A percentile compares a stretch with the other conserved stretches of the same genome.
Conservation (phyloP, 202 grass and related monocot genomes). For the Dendrocalamus latiflorus region DNA sequence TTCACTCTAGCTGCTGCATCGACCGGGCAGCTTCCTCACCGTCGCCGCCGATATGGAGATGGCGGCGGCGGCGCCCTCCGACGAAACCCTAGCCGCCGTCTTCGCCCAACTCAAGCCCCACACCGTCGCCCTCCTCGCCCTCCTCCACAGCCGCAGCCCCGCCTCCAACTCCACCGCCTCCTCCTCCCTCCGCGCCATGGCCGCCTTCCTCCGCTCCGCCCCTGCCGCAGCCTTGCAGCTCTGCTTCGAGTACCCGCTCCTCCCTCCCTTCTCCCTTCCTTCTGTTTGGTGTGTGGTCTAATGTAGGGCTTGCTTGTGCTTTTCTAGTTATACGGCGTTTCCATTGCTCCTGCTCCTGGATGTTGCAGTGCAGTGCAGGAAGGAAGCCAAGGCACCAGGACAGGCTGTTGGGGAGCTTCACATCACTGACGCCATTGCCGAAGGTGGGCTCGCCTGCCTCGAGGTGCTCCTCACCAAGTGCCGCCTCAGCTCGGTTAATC, state of each 20-base stretch:
- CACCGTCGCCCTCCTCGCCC: slow-evolving; percentile 56
- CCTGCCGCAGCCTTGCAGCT: slow-evolving; percentile 47
- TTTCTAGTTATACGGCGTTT: slow-evolving; percentile 60
- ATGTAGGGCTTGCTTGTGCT: slow-evolving; percentile 7
- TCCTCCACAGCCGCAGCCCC: slow-evolving; percentile 49
- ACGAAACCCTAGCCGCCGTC: slow-evolving; percentile 58
- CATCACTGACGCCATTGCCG: slow-evolving; percentile 53
- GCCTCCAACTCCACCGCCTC: slow-evolving; percentile 26
- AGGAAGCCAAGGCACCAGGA: slow-evolving; percentile 31
- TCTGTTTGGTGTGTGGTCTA: not conserved
- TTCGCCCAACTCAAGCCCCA: slow-evolving; percentile 73
- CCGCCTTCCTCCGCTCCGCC: slow-evolving; percentile 50
- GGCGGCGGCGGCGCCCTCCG: slow-evolving; percentile 24
- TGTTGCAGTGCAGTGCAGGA: slow-evolving; percentile 70
- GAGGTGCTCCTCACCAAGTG: slow-evolving; percentile 75
- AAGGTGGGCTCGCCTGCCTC: slow-evolving; percentile 67
- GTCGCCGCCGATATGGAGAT: slow-evolving; percentile 8
- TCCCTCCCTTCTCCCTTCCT: not conserved
- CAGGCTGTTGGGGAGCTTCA: slow-evolving; percentile 21
- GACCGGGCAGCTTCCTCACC: not conserved
- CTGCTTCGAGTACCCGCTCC: slow-evolving; percentile 57
- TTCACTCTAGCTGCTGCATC: not conserved
- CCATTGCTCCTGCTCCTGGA: slow-evolving; percentile 81
- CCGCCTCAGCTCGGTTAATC: slow-evolving; percentile 61
- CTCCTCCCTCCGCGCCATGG: slow-evolving; percentile 60